Evolutionary conservation across 768 basidiomycete genomes (phyloP).

Genomic region (Mycena amicta): DNA sequence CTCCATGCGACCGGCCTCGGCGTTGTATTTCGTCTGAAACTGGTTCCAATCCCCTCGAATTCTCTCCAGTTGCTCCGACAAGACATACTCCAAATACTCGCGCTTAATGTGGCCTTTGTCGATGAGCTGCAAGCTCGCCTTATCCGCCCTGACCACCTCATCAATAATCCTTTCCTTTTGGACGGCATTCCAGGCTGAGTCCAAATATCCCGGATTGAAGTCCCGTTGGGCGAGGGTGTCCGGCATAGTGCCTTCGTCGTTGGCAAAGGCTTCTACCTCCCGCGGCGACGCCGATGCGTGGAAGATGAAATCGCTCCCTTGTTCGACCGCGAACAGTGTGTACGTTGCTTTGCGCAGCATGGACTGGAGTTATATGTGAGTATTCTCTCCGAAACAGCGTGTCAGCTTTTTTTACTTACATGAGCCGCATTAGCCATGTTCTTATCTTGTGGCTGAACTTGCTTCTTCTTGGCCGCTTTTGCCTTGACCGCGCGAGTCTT

Average conservation of each 20-base stretch:
- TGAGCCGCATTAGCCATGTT: not conserved
- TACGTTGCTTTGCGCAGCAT: slow-evolving; percentile 9
- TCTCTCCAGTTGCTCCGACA: slow-evolving; percentile 8
- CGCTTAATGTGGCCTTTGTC: slow-evolving; percentile 2
- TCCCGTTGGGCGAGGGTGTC: slow-evolving; percentile 12
- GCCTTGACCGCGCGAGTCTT: too few relatives aligned
- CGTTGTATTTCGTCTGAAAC: slow-evolving; percentile 15
- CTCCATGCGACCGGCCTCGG: slow-evolving; percentile 9
- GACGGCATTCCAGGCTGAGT: slow-evolving; percentile 15
- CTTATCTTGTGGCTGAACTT: too few relatives aligned
- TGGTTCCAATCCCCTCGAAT: slow-evolving; percentile 8
- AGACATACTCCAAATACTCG: slow-evolving; percentile 8
- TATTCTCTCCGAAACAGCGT: not conserved
- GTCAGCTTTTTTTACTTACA: not conserved
- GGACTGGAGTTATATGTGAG: slow-evolving; percentile 4
- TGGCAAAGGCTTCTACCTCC: slow-evolving; percentile 7
- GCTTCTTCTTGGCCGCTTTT: too few relatives aligned
- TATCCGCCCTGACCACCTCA: slow-evolving; percentile 3
- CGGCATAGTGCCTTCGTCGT: not conserved
- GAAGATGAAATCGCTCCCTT: slow-evolving; percentile 11
- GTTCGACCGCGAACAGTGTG: slow-evolving; percentile 6
- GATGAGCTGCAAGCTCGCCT: slow-evolving; percentile 3
- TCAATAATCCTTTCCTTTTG: slow-evolving; percentile 12
- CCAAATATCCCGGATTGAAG: slow-evolving; percentile 11
- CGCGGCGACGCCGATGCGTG: slow-evolving; percentile 7